Base-by-base conservation (phyloP, 2,329 filamentous ascomycete species). In the Ceratocystis cubensis region DNA sequence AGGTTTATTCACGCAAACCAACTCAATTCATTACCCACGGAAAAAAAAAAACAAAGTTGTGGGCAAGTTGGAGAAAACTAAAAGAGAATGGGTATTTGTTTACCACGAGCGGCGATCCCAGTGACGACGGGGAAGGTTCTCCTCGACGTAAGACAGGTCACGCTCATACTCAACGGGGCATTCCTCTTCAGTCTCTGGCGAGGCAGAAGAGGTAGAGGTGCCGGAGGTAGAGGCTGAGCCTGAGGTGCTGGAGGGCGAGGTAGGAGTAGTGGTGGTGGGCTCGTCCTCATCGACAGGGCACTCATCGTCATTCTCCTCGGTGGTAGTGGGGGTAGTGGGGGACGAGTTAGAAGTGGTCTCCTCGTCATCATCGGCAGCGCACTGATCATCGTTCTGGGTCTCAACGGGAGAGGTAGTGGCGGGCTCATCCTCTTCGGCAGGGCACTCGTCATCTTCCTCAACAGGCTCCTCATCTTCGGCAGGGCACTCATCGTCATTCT, bases 101-200 rank as follows among this genome's bases (percentile, higher is more conserved):
- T 66, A 66, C 65, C 65, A 66, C 65, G 65, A 66, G 61, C 65
- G 65, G 37, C 65, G 65, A 41, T 66, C 65, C 65, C 65, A 66
- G 65, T 66, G 65, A 22, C 65, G 59, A 20, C 65, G 65, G 33
- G 48, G 45, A n/a, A 45, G 22, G 30, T 48, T n/a, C 20, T 53
- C 37, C 64, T 65, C 50, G 28, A 66, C 65, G 22, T 25, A 63
- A 33, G 44, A 41, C 44, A 66, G 59, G 59, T 66, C 65, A 25
- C 65, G 65, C 61, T 63, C 61, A 33, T 66, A 66, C 59, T 66
- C 65, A n/a, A 13, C 56, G 3, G 44, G 30, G 30, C 64, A 65
- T 22, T 65, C 41, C 28, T 64, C 63, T 5, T 65, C 64, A 33
- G 37, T 28, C 7, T 45, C 44, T 7, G 48, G n/a, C 37, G 48